phyloP scores from a whole-genome alignment of 2,329 filamentous ascomycete species.

The Fusarium tuaranense region DNA sequence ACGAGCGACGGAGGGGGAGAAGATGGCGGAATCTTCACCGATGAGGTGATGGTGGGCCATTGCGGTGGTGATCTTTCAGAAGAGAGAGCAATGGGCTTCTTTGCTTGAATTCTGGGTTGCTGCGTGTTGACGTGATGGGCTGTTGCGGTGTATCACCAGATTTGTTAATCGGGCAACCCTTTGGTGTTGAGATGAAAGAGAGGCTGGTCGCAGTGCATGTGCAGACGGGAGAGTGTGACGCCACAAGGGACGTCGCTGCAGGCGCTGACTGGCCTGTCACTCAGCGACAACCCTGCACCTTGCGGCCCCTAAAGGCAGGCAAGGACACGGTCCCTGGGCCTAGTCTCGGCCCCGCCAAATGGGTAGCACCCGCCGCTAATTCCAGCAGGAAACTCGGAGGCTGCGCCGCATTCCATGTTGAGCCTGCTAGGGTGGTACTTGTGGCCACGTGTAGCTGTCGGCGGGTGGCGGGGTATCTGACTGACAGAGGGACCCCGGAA shows the following conservation, averaged over 20 bases:
- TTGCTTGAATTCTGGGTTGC: background rate
- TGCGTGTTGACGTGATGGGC: background rate
- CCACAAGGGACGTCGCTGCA: constrained; percentile 19
- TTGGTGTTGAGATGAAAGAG: constrained; percentile 11
- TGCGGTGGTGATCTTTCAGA: background rate
- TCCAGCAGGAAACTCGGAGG: constrained; percentile 4
- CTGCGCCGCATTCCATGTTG: background rate
- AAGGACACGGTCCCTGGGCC: constrained; percentile 11
- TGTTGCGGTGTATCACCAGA: background rate
- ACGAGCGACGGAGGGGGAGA: constrained; percentile 76
- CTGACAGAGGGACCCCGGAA: constrained; percentile 24
- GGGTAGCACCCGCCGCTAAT: constrained; percentile 42
- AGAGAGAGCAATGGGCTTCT: background rate
- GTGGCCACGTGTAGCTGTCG: constrained; percentile 10
- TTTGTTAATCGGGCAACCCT: background rate
- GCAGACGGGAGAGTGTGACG: constrained; percentile 14
- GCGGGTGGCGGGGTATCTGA: constrained; percentile 10
- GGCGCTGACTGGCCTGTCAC: constrained; percentile 10
- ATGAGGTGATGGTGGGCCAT: constrained; percentile 44
- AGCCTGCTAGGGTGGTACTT: constrained; percentile 32
- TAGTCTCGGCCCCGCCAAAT: constrained; percentile 10
- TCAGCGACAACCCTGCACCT: constrained; percentile 4
- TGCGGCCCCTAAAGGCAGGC: background rate
- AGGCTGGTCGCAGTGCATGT: background rate
- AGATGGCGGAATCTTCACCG: constrained; percentile 63